Percentiles rank a stretch among this genome's conserved stretches.
Evolutionary conservation across 306 rosid species (phyloP).

Genomic region (Gleditsia sinensis): DNA sequence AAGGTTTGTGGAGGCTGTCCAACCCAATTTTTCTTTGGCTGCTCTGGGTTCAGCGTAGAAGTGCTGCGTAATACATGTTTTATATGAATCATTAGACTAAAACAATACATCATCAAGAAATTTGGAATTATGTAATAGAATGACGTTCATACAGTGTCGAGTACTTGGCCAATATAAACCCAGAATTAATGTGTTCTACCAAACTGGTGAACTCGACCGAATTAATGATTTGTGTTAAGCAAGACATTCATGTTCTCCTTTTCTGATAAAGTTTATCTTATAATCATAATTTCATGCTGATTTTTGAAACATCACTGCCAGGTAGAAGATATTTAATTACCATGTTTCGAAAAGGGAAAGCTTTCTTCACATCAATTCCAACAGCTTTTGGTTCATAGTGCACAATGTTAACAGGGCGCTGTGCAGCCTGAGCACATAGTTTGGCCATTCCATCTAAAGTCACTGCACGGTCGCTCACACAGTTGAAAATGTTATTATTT

Average conservation of each 20-base stretch:
- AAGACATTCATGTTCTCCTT: background rate
- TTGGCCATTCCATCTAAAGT: constrained; percentile 87
- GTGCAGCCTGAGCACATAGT: constrained; percentile 92
- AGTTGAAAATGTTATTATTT: constrained; percentile 64
- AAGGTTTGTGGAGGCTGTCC: constrained; percentile 71
- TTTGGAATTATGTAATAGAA: background rate
- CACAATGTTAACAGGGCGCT: constrained; percentile 71
- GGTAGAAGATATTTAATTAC: constrained; percentile 43
- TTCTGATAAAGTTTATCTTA: background rate
- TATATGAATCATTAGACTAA: background rate
- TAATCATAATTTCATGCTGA: background rate
- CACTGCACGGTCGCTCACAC: constrained; percentile 82
- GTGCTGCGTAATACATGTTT: constrained; percentile 61
- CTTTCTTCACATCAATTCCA: constrained; percentile 85
- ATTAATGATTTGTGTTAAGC: constrained; percentile 10
- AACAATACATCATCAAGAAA: background rate
- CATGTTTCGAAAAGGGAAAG: constrained; percentile 86
- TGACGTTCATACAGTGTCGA: too few species aligned
- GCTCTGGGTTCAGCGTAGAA: constrained; percentile 97
- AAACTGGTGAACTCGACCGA: too few species aligned
- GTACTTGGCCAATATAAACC: background rate
- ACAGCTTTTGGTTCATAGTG: constrained; percentile 90
- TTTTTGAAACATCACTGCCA: background rate
- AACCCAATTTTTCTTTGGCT: constrained; percentile 78
- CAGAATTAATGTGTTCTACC: background rate